Evolutionary conservation across 2,329 filamentous ascomycete genomes (phyloP).

Genomic region (Dothideomycetidae sp.): DNA sequence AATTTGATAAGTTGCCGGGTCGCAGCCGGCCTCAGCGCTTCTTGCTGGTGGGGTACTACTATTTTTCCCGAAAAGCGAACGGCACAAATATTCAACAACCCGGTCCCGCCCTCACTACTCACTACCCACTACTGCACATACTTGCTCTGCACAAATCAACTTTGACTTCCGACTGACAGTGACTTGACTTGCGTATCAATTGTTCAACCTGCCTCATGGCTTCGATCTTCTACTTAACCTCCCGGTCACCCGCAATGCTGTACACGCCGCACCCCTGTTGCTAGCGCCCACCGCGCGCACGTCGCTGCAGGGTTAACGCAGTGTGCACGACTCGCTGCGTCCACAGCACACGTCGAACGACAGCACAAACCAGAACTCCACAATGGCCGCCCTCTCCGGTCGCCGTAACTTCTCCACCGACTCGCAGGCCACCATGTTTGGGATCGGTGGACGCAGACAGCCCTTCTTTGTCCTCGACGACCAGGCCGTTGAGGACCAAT

Average conservation of each 20-base stretch:
- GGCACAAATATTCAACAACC: too few relatives aligned
- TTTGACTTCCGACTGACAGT: not conserved
- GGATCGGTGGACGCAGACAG: constrained; percentile 6
- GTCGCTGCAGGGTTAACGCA: not conserved
- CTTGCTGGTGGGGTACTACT: too few relatives aligned
- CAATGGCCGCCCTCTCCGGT: constrained; percentile 6
- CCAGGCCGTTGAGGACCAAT: constrained; percentile 13
- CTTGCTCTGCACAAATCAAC: not conserved
- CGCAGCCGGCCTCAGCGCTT: too few relatives aligned
- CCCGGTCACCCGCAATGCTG: not conserved
- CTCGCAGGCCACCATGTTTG: constrained; percentile 6
- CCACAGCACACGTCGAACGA: not conserved
- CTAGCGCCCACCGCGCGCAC: not conserved
- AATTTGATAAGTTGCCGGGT: not conserved
- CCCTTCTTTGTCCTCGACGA: constrained; percentile 10
- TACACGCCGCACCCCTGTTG: not conserved
- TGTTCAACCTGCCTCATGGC: not conserved
- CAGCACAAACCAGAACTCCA: not conserved
- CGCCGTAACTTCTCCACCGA: constrained; percentile 7
- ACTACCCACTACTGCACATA: not conserved
- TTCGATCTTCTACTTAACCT: not conserved
- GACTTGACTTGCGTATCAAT: not conserved
- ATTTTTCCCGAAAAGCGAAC: too few relatives aligned
- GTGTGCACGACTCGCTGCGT: not conserved
- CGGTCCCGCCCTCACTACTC: not conserved